Base-by-base conservation (phyloP, 148 eudicot species). In the Tetragonia tetragonoides region DNA sequence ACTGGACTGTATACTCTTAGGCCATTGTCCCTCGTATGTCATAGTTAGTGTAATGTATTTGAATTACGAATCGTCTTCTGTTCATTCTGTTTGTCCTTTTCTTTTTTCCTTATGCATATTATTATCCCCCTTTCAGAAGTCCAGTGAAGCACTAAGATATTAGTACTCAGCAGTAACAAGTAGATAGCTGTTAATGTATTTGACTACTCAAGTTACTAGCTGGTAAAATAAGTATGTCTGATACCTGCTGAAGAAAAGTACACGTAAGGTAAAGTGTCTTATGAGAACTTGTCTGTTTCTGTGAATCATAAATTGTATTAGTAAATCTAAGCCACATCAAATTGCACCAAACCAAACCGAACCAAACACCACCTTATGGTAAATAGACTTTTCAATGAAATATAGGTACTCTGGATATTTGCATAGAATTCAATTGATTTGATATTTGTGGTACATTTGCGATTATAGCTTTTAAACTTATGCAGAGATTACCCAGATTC, bases 401-500 rank as follows among this genome's bases (percentile, higher is more conserved):
- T 46, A 28, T 74, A 66, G 54, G 15, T 54, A 63, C 65, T 66
- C 17, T 21, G 28, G 68, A 14, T 63, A 47, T 41, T 76, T 73
- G 62, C 61, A 37, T 59, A 62, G 28, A 60, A 66, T 60, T 47
- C 41, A 14, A 60, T 65, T 70, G 60, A 23, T 28, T 76, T 70
- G 57, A 59, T 68, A 37, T 53, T 76, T 65, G 10, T 38, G 49
- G 11, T 47, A 21, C 9, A 66, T 72, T 67, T 42, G 21, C 77
- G 80, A 72, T 66, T 77, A 71, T 76, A 21, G 62, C 21, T 60
- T 66, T 63, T 18, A 49, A 46, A 66, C 42, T 47, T 39, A 47
- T 67, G 60, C 40, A 49, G 53, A 68, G 62, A 68, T 68, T 74
- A 63, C 60, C 14, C 21, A 49, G 81, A 74, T 78, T 68, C 76